Evolutionary conservation across 2,329 filamentous ascomycete genomes (phyloP).

Genomic region (Aspergillus flavus): DNA sequence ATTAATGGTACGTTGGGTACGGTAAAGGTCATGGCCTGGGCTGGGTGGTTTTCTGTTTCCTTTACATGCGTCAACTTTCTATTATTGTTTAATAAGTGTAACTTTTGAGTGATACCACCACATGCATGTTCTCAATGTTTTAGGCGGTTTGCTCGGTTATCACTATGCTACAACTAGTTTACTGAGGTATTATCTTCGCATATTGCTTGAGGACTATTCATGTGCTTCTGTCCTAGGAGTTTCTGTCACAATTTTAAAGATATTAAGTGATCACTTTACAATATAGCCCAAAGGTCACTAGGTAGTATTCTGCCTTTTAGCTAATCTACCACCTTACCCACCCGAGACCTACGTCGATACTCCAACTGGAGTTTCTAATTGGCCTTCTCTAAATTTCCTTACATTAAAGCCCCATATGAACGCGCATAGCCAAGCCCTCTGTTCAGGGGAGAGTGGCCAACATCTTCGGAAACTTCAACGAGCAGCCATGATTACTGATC

Average conservation of each 20-base stretch:
- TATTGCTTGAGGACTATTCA: background rate
- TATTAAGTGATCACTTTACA: background rate
- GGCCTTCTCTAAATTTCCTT: background rate
- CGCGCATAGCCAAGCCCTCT: background rate
- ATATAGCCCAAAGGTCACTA: background rate
- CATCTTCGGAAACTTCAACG: background rate
- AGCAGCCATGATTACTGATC: background rate
- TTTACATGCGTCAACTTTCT: background rate
- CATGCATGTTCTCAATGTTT: background rate
- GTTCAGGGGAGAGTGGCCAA: too few relatives aligned
- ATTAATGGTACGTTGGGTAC: constrained; percentile 4
- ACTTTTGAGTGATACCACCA: background rate
- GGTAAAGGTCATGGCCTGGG: background rate
- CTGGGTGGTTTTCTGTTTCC: background rate
- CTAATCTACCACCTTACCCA: too few relatives aligned
- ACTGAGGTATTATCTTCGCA: background rate
- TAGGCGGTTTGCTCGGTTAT: background rate
- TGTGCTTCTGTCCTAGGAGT: too few relatives aligned
- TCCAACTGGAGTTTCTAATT: background rate
- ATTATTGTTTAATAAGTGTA: background rate
- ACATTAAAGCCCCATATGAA: background rate
- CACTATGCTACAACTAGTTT: background rate
- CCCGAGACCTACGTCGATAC: too few relatives aligned
- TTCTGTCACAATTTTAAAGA: too few relatives aligned
- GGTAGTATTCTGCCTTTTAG: too few relatives aligned